Percentiles rank a stretch among this genome's conserved stretches.
Conservation (phyloP, 1,284 basidiomycete genomes). For the Boletus subluridellus region DNA sequence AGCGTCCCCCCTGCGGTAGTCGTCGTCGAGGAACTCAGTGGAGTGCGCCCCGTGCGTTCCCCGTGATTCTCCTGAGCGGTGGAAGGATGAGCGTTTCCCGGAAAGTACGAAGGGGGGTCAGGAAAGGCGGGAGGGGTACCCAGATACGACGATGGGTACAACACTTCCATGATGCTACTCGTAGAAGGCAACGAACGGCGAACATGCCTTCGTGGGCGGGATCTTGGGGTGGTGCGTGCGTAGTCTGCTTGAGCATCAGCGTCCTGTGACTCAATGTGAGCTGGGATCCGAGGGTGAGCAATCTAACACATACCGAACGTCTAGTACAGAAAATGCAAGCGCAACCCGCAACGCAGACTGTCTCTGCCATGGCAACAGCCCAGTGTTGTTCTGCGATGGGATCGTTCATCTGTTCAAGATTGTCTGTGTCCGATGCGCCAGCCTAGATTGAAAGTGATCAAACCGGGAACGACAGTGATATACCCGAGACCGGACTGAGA, state of each 20-base stretch:
- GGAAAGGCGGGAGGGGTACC: constrained; percentile 5
- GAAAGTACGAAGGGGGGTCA: constrained; percentile 23
- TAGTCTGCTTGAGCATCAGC: not conserved
- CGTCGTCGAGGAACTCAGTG: not conserved
- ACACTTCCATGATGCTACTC: constrained; percentile 21
- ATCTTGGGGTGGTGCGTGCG: not conserved
- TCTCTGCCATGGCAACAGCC: constrained; percentile 12
- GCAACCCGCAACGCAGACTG: constrained; percentile 9
- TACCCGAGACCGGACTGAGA: constrained; percentile 1
- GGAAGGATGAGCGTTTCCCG: not conserved
- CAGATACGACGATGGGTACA: constrained; percentile 24
- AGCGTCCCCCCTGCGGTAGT: not conserved
- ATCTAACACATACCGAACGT: constrained; percentile 2
- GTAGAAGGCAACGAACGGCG: constrained; percentile 17
- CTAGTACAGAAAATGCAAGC: constrained; percentile 13
- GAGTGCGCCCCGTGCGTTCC: not conserved
- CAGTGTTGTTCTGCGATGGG: constrained; percentile 7
- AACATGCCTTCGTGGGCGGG: constrained; percentile 3
- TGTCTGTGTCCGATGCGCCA: not conserved
- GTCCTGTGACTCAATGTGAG: constrained; percentile 11
- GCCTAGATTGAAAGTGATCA: constrained; percentile 3
- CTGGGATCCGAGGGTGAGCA: not conserved
- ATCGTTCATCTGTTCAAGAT: not conserved
- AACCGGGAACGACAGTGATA: not conserved
- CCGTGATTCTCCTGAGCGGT: not conserved